Base-by-base conservation (phyloP, 2,329 filamentous ascomycete species). In the Sporothrix humicola region DNA sequence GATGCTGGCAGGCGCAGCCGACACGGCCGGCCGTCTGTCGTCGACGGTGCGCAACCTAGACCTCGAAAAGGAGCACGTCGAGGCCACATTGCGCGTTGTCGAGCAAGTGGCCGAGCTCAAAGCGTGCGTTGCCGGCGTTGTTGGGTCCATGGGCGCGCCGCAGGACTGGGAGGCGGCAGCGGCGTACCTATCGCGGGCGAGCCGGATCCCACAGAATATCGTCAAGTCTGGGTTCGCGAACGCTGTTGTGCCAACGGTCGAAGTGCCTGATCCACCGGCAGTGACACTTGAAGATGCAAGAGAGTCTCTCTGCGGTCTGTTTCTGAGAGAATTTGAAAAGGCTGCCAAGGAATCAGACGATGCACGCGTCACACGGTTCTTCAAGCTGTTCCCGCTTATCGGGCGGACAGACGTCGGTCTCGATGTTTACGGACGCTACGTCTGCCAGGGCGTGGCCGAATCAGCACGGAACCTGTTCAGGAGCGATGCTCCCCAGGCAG, bases 101-200 rank as follows among this genome's bases (percentile, higher is more conserved):
- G 95, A 98, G 82, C 95, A 98, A 83, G 95, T 99, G 15, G 93
- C 93, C 5, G 96, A 99, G 85, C 91, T 99, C 77, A 98, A 98
- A 83, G 93, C 96, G 9, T 99, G 96, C 81, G 93, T 98, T 50
- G 90, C 98, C 74, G 96, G 96, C 59, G 95, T 98, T 12, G 91
- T 95, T 37, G 96, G 95, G 20, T 97, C 93, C 74, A 99, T 99
- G 96, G 96, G 95, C 48, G 95, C 95, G 4, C 94, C 96, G 58
- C 96, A 99, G 82, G 96, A 99, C 84, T 99, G 96, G 96, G 96
- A 99, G 82, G 96, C 94, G 2, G 96, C 96, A 3, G 96, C 96
- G 1, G 92, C 89, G 65, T 98, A 98, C 81, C 87, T 99, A 74
- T 90, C 92, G 76, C 89, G 95, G 61, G 95, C 96, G 7, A 90